Base-by-base conservation (phyloP, 2,329 filamentous ascomycete species). In the Penicillium occitanis region DNA sequence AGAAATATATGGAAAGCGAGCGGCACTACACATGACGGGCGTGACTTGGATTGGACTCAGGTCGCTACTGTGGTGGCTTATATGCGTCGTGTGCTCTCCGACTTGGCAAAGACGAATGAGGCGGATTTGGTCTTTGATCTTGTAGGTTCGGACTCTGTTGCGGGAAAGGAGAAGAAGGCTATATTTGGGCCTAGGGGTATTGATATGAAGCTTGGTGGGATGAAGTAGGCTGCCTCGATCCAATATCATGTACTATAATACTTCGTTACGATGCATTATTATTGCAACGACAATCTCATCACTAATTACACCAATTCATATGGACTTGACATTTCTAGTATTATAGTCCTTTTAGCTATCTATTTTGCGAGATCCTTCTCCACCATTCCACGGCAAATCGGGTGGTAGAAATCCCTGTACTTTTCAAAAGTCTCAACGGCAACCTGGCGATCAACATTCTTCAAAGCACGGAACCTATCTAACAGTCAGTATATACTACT, bases 341-440 rank as follows among this genome's bases (percentile, higher is more conserved):
- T 5, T 14, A 8, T 17, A 33, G 17, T 19, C 25, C 14, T 13
- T 33, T 40, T 61, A 13, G 5, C 25, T 61, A 35, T 14, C 22
- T 37, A 66, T 55, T 77, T 75, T 7, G 82, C 83, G 72, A 84
- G 79, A 77, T 96, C 91, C 84, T 96, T 97, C 80, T 92, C 91
- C 2, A 96, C 88, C 88, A 96, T 91, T 7, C 84, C 87, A 68
- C 87, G 87, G 77, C 93, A 97, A 72, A 98, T 97, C 1, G 95
- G 95, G 75, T 98, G 94, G 76, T 98, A 99, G 75, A 98, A 98
- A 69, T 93, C 89, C 79, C 86, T 91, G 77, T 97, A 90, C 85
- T 90, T 90, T 80, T 91, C 86, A 79, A 97, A 97, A 0, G 93
- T 96, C 76, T 88, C 83, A 63, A 94, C 79, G 0, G 95, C 94